Percentiles rank a stretch among this genome's conserved stretches.
Conservation (phyloP, 352 stramenopile genomes). For the Pythium phragmiticola region DNA sequence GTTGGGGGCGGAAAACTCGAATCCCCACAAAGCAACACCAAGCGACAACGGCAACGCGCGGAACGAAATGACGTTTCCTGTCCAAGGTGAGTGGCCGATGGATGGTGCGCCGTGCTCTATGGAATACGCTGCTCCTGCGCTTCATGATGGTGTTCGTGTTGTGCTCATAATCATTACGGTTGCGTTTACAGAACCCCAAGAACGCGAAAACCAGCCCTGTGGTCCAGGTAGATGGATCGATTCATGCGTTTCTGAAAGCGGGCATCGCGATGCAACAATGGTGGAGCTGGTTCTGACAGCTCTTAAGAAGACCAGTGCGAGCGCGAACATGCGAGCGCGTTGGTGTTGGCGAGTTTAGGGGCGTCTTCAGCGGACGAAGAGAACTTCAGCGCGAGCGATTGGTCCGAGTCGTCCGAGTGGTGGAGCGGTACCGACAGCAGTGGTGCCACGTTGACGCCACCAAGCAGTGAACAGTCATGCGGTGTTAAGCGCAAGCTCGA, state of each 20-base stretch:
- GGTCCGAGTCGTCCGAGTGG: constrained; percentile 18
- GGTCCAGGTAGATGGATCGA: constrained; percentile 12
- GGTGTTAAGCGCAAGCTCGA: constrained; percentile 18
- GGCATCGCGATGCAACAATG: neutral
- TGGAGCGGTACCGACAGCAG: constrained; percentile 7
- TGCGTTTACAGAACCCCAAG: neutral
- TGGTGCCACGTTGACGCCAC: neutral
- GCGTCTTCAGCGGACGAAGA: constrained; percentile 2
- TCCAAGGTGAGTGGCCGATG: neutral
- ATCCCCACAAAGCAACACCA: neutral
- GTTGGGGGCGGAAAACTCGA: neutral
- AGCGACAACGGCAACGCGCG: constrained; percentile 12
- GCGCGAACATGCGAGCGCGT: constrained; percentile 15
- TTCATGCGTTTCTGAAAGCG: neutral
- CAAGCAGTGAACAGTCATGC: neutral
- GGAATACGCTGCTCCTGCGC: neutral
- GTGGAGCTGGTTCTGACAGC: neutral
- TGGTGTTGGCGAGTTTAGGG: constrained; percentile 29
- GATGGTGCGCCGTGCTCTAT: neutral
- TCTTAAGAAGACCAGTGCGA: constrained; percentile 15
- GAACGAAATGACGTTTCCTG: neutral
- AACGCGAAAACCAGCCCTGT: neutral
- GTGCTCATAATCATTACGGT: neutral
- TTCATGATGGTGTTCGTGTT: neutral
- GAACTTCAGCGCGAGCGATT: constrained; percentile 1